A percentile compares a stretch with the other conserved stretches of the same genome.
These are phyloP conservation scores for Aspergillus coremiiformis DNA, from an alignment of 495 filamentous ascomycete genomes.

Conservation along the genomic window DNA sequence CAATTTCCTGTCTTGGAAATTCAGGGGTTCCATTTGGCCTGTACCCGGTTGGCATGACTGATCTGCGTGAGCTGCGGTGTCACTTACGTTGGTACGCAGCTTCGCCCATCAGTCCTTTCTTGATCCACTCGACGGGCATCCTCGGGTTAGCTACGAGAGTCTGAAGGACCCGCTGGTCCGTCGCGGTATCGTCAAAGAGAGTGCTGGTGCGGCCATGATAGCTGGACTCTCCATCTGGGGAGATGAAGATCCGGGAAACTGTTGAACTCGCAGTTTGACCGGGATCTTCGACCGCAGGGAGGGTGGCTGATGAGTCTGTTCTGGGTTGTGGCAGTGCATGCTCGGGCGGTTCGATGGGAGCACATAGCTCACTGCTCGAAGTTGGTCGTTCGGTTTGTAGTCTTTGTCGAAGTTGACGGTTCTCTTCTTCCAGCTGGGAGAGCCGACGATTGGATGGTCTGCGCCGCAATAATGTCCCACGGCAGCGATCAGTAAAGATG, in stretches of 20 bases:
- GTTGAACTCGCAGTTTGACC: no score
- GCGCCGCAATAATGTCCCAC: no score
- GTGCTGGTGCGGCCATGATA: conserved; percentile 30
- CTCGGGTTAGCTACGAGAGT: no score
- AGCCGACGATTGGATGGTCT: conserved; percentile 23
- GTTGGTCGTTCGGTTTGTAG: background rate
- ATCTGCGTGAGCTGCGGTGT: background rate
- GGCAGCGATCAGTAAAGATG: no score
- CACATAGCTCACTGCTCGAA: background rate
- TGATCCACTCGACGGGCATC: no score
- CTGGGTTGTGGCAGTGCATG: background rate
- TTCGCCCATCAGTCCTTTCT: no score
- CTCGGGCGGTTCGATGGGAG: background rate
- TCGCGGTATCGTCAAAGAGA: conserved; percentile 24
- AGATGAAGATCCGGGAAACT: conserved; percentile 19
- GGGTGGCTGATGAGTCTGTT: background rate
- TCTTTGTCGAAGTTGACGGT: conserved; percentile 16
- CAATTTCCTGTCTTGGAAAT: conserved; percentile 17
- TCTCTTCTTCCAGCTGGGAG: conserved; percentile 21
- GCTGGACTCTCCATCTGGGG: conserved; percentile 22
- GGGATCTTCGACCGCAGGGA: no score
- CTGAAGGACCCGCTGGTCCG: no score
- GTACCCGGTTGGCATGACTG: no score
- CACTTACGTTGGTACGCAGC: no score
- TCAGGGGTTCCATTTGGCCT: no score